A percentile compares a stretch with the other conserved stretches of the same genome.
These are phyloP conservation scores for Musa schizocarpa DNA, from an alignment of 176 grass and related monocot genomes.

Conservation along the genomic window DNA sequence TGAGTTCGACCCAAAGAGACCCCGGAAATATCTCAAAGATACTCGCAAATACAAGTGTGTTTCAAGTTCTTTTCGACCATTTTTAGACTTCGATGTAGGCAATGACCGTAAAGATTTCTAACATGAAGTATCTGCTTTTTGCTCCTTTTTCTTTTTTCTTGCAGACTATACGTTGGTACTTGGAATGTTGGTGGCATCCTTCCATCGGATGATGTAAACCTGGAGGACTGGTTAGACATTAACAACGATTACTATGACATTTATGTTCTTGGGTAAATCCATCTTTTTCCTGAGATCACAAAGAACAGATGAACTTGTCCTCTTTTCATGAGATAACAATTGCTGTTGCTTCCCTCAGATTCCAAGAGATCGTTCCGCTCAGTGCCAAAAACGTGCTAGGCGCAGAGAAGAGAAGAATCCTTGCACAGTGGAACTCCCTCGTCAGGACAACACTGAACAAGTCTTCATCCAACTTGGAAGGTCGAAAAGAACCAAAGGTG, in stretches of 20 bases:
- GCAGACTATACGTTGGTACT: conserved; percentile 7
- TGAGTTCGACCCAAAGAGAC: too few relatives aligned
- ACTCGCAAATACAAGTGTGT: too few relatives aligned
- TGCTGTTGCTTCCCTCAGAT: not conserved
- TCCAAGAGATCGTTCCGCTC: conserved; percentile 24
- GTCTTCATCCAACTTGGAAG: not conserved
- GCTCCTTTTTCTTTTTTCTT: not conserved
- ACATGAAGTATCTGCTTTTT: too few relatives aligned
- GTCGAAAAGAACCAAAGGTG: too few relatives aligned
- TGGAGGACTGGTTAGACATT: conserved; percentile 12
- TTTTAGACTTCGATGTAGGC: too few relatives aligned
- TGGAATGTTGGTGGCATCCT: conserved; percentile 21
- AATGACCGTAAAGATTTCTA: too few relatives aligned
- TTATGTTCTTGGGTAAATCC: conserved; percentile 19
- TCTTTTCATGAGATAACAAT: too few relatives aligned
- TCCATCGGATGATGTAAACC: conserved; percentile 12
- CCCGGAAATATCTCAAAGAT: too few relatives aligned
- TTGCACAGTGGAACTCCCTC: conserved; percentile 8
- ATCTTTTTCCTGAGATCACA: not conserved
- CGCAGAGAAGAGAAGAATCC: conserved; percentile 5
- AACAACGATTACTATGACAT: conserved; percentile 16
- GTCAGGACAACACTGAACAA: conserved; percentile 10
- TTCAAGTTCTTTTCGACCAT: too few relatives aligned
- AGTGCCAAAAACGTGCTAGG: conserved; percentile 20
- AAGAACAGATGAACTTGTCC: too few relatives aligned